phyloP scores from a whole-genome alignment of 2,329 filamentous ascomycete species.

The Arthroderma sp. region DNA sequence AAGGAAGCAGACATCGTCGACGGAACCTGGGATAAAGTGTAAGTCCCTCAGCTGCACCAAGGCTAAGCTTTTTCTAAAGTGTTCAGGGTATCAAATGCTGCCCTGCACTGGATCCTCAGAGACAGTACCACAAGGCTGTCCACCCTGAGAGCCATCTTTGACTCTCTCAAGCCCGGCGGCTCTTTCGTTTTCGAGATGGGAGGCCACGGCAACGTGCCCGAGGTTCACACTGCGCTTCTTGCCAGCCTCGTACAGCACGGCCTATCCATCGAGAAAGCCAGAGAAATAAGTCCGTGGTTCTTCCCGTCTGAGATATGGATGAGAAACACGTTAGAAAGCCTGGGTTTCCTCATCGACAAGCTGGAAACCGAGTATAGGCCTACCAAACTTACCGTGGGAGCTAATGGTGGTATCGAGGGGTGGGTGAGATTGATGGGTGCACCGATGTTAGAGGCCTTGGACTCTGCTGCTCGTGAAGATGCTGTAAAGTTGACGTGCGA shows the following conservation, averaged over 20 bases:
- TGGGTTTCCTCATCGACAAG: constrained; percentile 39
- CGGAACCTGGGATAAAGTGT: constrained; percentile 42
- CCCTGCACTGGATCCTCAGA: constrained; percentile 55
- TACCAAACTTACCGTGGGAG: constrained; percentile 38
- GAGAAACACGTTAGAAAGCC: constrained; percentile 24
- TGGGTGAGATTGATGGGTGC: constrained; percentile 56
- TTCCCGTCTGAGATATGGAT: constrained; percentile 56
- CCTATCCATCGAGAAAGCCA: constrained; percentile 39
- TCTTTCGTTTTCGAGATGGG: constrained; percentile 59
- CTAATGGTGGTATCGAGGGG: constrained; percentile 47
- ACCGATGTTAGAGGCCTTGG: constrained; percentile 44
- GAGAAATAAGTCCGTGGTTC: constrained; percentile 53
- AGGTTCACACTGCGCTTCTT: constrained; percentile 49
- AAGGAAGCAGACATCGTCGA: constrained; percentile 16
- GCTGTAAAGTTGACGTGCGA: constrained; percentile 44
- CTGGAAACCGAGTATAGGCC: constrained; percentile 54
- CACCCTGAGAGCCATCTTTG: constrained; percentile 45
- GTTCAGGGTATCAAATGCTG: constrained; percentile 47
- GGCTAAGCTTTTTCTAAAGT: neutral
- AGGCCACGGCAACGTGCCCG: constrained; percentile 55
- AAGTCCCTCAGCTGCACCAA: constrained; percentile 7
- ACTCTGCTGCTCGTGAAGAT: constrained; percentile 39
- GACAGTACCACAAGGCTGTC: constrained; percentile 32
- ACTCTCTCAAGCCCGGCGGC: constrained; percentile 44
- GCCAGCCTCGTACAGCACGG: constrained; percentile 41